phyloP scores from a whole-genome alignment of 352 stramenopile species.

The Phytopythium sindhum region DNA sequence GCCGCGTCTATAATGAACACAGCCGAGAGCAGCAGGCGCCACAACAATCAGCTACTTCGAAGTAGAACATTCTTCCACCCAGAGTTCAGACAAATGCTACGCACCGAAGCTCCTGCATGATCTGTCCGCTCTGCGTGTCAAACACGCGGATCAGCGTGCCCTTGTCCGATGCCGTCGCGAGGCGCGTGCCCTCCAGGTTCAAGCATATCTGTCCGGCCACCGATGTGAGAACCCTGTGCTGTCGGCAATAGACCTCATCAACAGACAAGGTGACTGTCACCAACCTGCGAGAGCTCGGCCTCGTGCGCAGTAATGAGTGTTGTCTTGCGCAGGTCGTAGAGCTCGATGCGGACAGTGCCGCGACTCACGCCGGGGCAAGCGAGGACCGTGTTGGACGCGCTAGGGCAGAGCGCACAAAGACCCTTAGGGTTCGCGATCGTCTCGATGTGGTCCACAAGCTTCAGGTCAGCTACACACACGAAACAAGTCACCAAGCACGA shows the following conservation, averaged over 20 bases:
- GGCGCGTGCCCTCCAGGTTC: constrained; percentile 91
- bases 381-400: constrained; percentile 92
- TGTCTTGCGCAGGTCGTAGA: constrained; percentile 95
- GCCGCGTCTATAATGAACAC: constrained; percentile 62
- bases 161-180: constrained; percentile 96
- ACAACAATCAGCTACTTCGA: neutral
- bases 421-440: constrained; percentile 98
- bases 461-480: constrained; percentile 86
- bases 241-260: neutral
- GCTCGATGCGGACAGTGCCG: constrained; percentile 94
- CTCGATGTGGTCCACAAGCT: constrained; percentile 97
- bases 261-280: too few relatives aligned
- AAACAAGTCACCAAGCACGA: neutral
- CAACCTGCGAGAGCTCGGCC: constrained; percentile 86
- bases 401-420: constrained; percentile 93
- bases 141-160: constrained; percentile 98
- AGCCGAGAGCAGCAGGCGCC: neutral
- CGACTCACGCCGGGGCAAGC: constrained; percentile 92
- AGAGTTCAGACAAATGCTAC: neutral
- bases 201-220: constrained; percentile 69
- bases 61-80: neutral
- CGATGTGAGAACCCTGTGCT: neutral
- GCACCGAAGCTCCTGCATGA: constrained; percentile 83
- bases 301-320: constrained; percentile 97
- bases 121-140: constrained; percentile 92